Percentiles rank a stretch among this genome's conserved stretches.
Conservation (phyloP, 2,329 filamentous ascomycete species). For the Herpotrichia juniperi region DNA sequence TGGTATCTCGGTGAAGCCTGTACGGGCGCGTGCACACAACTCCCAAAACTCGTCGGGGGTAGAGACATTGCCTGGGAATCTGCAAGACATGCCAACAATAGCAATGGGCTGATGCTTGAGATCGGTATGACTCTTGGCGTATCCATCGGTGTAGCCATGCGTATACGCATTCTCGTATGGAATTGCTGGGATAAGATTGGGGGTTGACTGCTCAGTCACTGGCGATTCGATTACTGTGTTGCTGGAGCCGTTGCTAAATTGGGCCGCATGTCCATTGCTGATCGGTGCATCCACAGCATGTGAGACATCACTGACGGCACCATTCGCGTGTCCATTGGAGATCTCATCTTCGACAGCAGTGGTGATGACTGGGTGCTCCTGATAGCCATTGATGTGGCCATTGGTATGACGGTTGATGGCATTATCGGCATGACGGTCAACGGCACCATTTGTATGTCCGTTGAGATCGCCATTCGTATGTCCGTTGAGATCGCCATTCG, state of each 20-base stretch:
- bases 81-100: constrained; percentile 47
- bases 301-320: background rate
- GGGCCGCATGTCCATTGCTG: background rate
- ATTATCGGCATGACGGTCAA: background rate
- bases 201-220: background rate
- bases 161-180: constrained; percentile 5
- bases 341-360: background rate
- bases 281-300: background rate
- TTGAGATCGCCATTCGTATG: background rate
- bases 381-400: background rate
- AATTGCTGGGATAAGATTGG: background rate
- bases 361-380: background rate
- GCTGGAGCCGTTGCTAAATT: background rate
- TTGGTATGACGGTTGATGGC: background rate
- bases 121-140: constrained; percentile 22
- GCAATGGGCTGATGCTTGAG: constrained; percentile 30
- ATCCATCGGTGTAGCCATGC: constrained; percentile 3
- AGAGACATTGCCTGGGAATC: constrained; percentile 28
- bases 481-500: background rate
- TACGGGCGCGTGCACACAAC: constrained; percentile 26
- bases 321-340: background rate
- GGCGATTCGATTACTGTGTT: background rate
- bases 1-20: constrained; percentile 45
- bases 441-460: background rate
- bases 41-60: constrained; percentile 37